These are phyloP conservation scores for Hymenoscyphus salicellus DNA, from an alignment of 2,329 filamentous ascomycete species.

Conservation along the genomic window DNA sequence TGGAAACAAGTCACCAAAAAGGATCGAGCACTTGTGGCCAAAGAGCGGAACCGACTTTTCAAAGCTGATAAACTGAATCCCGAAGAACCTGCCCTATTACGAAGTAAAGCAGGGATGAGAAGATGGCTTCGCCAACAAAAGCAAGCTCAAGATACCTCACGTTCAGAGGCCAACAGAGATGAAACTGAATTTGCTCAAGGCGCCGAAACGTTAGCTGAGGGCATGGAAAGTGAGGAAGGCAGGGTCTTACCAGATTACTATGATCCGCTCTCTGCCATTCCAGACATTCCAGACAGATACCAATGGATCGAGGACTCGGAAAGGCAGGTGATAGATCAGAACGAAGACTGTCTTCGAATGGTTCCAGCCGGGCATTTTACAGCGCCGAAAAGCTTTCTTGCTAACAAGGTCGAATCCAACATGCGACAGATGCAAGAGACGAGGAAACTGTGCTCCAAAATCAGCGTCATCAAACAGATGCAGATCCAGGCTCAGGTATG, in stretches of 20 bases:
- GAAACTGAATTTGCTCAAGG: slow-evolving; percentile 48
- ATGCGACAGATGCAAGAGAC: slow-evolving; percentile 96
- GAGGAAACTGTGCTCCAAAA: slow-evolving; percentile 91
- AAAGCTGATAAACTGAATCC: slow-evolving; percentile 77
- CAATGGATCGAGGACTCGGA: slow-evolving; percentile 88
- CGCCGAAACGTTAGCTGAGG: slow-evolving; percentile 82
- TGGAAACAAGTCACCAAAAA: slow-evolving; percentile 99
- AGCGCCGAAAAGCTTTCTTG: slow-evolving; percentile 69
- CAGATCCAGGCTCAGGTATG: slow-evolving; percentile 90
- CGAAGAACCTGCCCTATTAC: slow-evolving; percentile 82
- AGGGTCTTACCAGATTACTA: slow-evolving; percentile 91
- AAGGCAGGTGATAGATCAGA: slow-evolving; percentile 82
- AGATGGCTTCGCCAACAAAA: slow-evolving; percentile 79
- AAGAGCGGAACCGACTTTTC: slow-evolving; percentile 83
- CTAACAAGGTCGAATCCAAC: slow-evolving; percentile 82
- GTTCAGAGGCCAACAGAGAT: slow-evolving; percentile 43
- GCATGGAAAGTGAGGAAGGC: slow-evolving; percentile 82
- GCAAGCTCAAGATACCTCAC: slow-evolving; percentile 54
- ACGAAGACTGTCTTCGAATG: slow-evolving; percentile 78
- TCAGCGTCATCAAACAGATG: slow-evolving; percentile 98
- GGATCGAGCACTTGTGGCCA: slow-evolving; percentile 80
- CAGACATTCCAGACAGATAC: slow-evolving; percentile 73
- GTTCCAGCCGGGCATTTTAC: slow-evolving; percentile 73
- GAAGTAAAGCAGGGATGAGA: slow-evolving; percentile 85
- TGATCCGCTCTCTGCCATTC: slow-evolving; percentile 78